These are phyloP conservation scores for Lathyrus tuberosus DNA, from an alignment of 306 rosid genomes.

Conservation along the genomic window DNA sequence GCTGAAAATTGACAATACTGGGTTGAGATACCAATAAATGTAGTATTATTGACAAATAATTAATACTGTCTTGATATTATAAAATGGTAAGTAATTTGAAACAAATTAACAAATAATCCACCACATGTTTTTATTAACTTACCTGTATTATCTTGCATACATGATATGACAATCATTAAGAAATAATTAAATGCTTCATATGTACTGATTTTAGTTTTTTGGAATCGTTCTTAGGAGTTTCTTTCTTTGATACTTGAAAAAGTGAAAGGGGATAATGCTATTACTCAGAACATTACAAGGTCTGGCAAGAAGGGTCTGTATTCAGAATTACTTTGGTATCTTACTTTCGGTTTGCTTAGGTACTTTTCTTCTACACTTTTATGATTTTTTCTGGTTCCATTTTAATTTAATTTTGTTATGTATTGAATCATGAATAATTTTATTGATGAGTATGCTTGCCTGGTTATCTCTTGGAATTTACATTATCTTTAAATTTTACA, in stretches of 20 bases:
- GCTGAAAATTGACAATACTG: too few relatives aligned
- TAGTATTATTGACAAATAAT: not conserved
- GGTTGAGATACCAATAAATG: slow-evolving; percentile 1
- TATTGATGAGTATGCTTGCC: slow-evolving; percentile 12
- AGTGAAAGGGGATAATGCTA: slow-evolving; percentile 60
- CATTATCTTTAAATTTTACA: slow-evolving; percentile 21
- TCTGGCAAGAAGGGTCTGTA: slow-evolving; percentile 93
- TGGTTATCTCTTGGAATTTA: slow-evolving; percentile 23
- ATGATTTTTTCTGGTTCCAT: slow-evolving; percentile 18
- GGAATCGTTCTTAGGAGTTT: slow-evolving; percentile 57
- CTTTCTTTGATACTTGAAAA: slow-evolving; percentile 61
- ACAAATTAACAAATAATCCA: not conserved
- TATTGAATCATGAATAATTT: slow-evolving; percentile 24
- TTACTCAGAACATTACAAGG: slow-evolving; percentile 67
- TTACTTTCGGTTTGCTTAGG: slow-evolving; percentile 77
- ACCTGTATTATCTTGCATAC: not conserved
- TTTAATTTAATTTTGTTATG: slow-evolving; percentile 22
- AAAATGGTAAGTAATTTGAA: not conserved
- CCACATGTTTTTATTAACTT: slow-evolving; percentile 6
- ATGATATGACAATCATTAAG: slow-evolving; percentile 19
- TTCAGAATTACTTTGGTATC: slow-evolving; percentile 80
- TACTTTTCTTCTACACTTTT: slow-evolving; percentile 35
- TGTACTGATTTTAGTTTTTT: slow-evolving; percentile 22
- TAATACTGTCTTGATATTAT: not conserved
- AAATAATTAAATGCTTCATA: not conserved